Conservation (phyloP, 768 basidiomycete species). For the Pisolithus tinctorius region DNA sequence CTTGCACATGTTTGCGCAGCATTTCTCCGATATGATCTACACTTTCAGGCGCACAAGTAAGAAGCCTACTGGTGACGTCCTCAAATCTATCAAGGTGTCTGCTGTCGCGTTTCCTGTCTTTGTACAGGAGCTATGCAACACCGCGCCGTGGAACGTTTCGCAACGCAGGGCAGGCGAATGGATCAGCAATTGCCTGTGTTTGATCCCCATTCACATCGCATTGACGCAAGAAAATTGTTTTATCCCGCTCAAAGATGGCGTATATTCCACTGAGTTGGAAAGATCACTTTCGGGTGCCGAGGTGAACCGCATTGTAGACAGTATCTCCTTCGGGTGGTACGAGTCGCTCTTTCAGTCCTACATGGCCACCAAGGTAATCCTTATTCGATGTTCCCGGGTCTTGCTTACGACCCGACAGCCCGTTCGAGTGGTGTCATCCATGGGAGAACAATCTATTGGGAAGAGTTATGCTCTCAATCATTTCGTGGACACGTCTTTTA, state of each 20-base stretch:
- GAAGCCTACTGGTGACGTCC: constrained; percentile 40
- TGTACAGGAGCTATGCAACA: not conserved
- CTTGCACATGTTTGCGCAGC: constrained; percentile 24
- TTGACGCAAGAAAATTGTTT: constrained; percentile 49
- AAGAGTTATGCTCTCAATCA: constrained; percentile 49
- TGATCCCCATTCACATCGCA: constrained; percentile 54
- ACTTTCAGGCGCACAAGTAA: constrained; percentile 38
- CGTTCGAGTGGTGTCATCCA: constrained; percentile 53
- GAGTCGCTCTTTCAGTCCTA: constrained; percentile 54
- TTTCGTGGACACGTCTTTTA: constrained; percentile 50
- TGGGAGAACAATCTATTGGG: constrained; percentile 56
- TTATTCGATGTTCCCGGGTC: not conserved
- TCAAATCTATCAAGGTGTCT: constrained; percentile 29
- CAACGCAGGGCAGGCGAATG: constrained; percentile 43
- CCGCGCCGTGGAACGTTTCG: constrained; percentile 21
- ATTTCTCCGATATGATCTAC: constrained; percentile 36
- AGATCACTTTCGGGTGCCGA: constrained; percentile 46
- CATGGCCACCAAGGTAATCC: constrained; percentile 40
- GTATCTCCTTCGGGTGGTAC: constrained; percentile 48
- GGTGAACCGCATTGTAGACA: constrained; percentile 43
- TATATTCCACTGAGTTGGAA: constrained; percentile 40
- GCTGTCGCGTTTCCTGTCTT: constrained; percentile 20
- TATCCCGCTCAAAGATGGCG: constrained; percentile 47
- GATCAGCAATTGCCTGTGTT: constrained; percentile 47
- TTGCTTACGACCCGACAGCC: constrained; percentile 27